Evolutionary conservation across 2,329 filamentous ascomycete genomes (phyloP), one percentile per base, ranked within the genome.

Genomic region (Dactylellina parvicollis): DNA sequence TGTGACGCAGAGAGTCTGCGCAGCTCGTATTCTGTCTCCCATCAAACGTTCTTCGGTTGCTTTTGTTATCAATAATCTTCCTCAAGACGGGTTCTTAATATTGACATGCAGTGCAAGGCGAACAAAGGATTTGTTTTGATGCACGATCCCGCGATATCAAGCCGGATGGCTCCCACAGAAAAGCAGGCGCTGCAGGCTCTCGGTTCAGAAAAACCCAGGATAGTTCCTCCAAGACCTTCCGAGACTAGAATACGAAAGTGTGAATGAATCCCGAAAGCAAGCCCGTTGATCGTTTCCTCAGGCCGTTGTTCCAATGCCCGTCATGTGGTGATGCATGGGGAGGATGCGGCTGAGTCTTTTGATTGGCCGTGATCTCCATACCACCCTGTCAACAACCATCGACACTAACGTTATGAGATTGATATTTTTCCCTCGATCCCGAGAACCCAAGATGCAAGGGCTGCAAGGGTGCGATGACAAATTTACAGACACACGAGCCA

Each of bases 281-380:
- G 16, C 14, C 30, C 2, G 30, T n/a, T 14, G 24, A 28, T 38
- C 32, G 49, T 3, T 18, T 16, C 40, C 22, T 7, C 32, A 38
- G 9, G 22, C 20, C 40, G 36, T 42, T n/a, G n/a, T n/a, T n/a
- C n/a, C n/a, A n/a, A 8, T 30, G 49, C 20, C 36, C 52, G 49
- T 55, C 57, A 64, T 26, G 49, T 38, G 61, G 61, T 64, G 49
- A 30, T 47, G 44, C 20, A 52, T 57, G n/a, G n/a, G n/a, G n/a
- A n/a, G n/a, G n/a, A n/a, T n/a, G 66, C 42, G 67, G 67, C 67
- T 72, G 67, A 72, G 67, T 42, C 42, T 18, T 32, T 54, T 24
- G 36, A 36, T 42, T 54, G 54, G 44, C 36, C 26, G 24, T 46
- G 67, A 59, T 72, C 52, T 54, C 67, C 67, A 70, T 56, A 70